Evolutionary conservation across 768 basidiomycete species (phyloP), one percentile per base, ranked within the genome.

Genomic region (Lactarius sanguifluus): DNA sequence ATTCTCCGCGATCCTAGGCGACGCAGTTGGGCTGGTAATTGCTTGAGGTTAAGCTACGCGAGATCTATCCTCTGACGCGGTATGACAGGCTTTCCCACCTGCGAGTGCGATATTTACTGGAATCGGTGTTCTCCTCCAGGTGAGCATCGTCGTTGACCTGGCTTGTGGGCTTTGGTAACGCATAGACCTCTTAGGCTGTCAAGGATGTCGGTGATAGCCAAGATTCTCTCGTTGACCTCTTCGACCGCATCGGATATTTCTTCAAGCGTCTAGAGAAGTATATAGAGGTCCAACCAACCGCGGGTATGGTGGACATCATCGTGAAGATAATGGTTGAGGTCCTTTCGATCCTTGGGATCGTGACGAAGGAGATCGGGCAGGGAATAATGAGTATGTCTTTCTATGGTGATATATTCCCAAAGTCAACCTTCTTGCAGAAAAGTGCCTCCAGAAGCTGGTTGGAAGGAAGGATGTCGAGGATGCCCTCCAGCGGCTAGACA

Each of bases 41-140:
- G 10, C 23, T 15, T 23, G 23, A 50, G n/a, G 23, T 50, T 50
- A 13, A 25, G n/a, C 5, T 13, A 2, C 12, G 47, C 30, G 32
- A 1, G 55, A 32, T n/a, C 18, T 56, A 30, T 3, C 16, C 18
- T 34, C 55, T 56, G 20, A 56, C 28, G 5, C 5, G 16, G 34
- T 16, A 10, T 30, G 15, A 10, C 38, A 30, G 23, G n/a, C 5
- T 23, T 59, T 38, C n/a, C 30, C 20, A 16, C 57, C 47, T 10
- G 38, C 28, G 5, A 56, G 3, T 3, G 43, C 38, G 13, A 58
- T 64, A 1, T 64, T 64, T 58, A n/a, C 41, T 7, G 64, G 25
- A 1, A 52, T 64, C 6, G 47, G 57, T 2, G 28, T 59, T 25
- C 57, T 64, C 16, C 38, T 64, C n/a, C n/a, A 47, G 5, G 64